Evolutionary conservation across 441 rosid genomes (phyloP), one percentile per base, ranked within the genome.

Genomic region (Brassica hybrid): DNA sequence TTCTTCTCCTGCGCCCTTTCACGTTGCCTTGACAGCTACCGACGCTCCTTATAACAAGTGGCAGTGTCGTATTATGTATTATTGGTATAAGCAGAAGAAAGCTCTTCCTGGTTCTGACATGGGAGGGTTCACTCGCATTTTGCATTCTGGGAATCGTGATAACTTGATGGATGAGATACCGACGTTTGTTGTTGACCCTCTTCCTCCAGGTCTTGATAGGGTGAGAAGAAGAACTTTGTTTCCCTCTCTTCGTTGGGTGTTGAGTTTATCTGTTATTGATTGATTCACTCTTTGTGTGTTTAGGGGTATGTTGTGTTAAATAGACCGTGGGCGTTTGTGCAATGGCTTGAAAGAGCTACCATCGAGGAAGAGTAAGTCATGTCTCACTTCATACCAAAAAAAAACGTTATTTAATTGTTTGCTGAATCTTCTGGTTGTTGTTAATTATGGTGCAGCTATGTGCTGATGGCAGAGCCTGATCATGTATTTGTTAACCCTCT

Each of bases 321-420:
- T 75, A 85, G 94, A 81, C 94, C 94, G 38, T 90, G 94, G 90
- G 94, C 94, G 0, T 90, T 90, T 45, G 94, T 90, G 71, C 94
- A 90, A 52, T 90, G 92, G 92, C 85, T 90, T 75, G 87, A 85
- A 74, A 90, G 84, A 81, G 86, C 94, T 68, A 85, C 83, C 41
- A 88, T 90, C 19, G 76, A 83, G 76, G 92, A 90, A 85, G 89
- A 90, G 94, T 90, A 82, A 81, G 90, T 59, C 54, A 9, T 65
- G 30, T 17, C 12, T 71, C 71, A 7, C 6, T 18, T 75, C 34
- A 45, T 58, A 2, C 27, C 7, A n/a, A n/a, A n/a, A 64, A 10
- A 0, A 45, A 6, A 65, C 7, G 0, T 19, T 9, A 6, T 10
- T 30, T 19, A n/a, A 80, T 38, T 71, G 27, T 70, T 74, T 71